These are phyloP conservation scores for Ophiobolus disseminans DNA, from an alignment of 2,329 filamentous ascomycete species.

Conservation along the genomic window DNA sequence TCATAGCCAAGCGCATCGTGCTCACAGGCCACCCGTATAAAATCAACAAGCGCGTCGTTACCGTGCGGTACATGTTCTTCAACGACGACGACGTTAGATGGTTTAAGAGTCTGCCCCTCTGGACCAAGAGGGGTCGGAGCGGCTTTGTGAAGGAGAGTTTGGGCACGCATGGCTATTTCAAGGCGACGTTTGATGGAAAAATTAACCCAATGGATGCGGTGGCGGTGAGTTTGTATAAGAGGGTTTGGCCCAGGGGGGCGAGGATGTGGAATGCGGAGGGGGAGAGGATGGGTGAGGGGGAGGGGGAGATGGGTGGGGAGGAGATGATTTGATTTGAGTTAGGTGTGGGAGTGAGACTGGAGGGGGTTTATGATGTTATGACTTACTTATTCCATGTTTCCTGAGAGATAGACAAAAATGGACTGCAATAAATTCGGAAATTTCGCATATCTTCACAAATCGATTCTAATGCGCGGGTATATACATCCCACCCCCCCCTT, in stretches of 20 bases:
- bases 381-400: conserved; percentile 27
- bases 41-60: conserved; percentile 97
- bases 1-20: conserved; percentile 92
- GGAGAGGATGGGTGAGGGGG: conserved; percentile 9
- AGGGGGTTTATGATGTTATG: conserved; percentile 6
- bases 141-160: conserved; percentile 94
- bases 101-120: conserved; percentile 96
- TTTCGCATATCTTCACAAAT: conserved; percentile 1
- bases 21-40: conserved; percentile 97
- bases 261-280: conserved; percentile 48
- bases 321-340: too few species aligned
- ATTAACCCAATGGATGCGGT: conserved; percentile 96
- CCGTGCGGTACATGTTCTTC: conserved; percentile 99
- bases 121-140: conserved; percentile 86
- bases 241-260: conserved; percentile 71
- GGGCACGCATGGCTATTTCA: conserved; percentile 99
- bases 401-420: conserved; percentile 27
- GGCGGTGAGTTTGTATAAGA: conserved; percentile 73
- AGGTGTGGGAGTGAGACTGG: too few species aligned
- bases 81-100: conserved; percentile 92
- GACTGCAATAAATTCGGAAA: neutral
- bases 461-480: neutral
- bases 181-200: conserved; percentile 94
- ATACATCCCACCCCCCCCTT: neutral
- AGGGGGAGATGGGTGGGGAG: conserved; percentile 3